Base-by-base conservation (phyloP, 2,329 filamentous ascomycete genomes). In the Coniochaeta hoffmannii region DNA sequence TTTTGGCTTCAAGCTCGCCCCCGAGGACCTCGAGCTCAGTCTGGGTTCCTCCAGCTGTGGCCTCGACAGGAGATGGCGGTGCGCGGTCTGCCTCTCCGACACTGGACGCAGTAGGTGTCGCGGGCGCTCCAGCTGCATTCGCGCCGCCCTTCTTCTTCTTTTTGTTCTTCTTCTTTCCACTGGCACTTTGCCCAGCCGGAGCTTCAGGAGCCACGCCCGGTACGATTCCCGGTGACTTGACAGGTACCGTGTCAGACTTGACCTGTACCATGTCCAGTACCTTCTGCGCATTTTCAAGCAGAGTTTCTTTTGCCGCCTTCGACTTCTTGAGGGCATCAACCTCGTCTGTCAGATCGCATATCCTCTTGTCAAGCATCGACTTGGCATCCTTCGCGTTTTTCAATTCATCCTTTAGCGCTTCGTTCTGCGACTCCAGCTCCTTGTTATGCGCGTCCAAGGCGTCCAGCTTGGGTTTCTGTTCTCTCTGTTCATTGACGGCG, bases 71-170 rank as follows among this genome's bases (percentile, higher is more conserved):
- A 6, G 69, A 60, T 14, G 64, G 61, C 1, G 70, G 63, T 0
- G 68, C 61, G 4, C 67, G 64, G 28, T 77, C 73, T 2, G 69
- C 66, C 11, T 46, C 41, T 1, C 68, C 64, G 15, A 75, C 71
- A 36, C 64, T 69, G 3, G 67, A 58, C 4, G 71, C 67, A 5
- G 71, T 62, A 54, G 77, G 74, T 19, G 73, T 68, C 8, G 66
- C 60, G 11, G 69, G 63, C 17, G 64, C 63, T 12, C 65, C 62
- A 26, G 63, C 56, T 24, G 63, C 58, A 4, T 65, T 60, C 2
- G 65, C 62, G 60, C 78, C 81, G 17, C 82, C 83, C 75, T 92
- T 93, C 80, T 95, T 96, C 76, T 93, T 96, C 68, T 89, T 89
- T 61, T 91, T 95, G 70, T 89, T 92, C 71, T 90, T 95, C 73